Evolutionary conservation across 2,329 filamentous ascomycete genomes (phyloP).

Genomic region (Incumbomyces lentus): DNA sequence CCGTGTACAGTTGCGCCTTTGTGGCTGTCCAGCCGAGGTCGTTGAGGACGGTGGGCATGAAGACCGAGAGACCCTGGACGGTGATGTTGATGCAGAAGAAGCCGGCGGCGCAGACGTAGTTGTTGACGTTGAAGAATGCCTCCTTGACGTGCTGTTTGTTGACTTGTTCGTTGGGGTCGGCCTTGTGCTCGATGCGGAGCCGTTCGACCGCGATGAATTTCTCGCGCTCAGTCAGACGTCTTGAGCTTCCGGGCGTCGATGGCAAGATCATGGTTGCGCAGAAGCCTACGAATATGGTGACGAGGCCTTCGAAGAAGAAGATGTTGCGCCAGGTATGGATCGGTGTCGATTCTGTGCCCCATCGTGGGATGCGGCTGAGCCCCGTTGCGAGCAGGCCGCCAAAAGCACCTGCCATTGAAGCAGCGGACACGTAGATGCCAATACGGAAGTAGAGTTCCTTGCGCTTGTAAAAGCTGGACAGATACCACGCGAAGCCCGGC

Average conservation of each 20-base stretch:
- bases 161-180: slow-evolving; percentile 15
- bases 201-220: slow-evolving; percentile 25
- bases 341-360: slow-evolving; percentile 46
- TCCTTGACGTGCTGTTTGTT: slow-evolving; percentile 15
- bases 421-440: slow-evolving; percentile 45
- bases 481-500: slow-evolving; percentile 35
- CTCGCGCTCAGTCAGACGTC: slow-evolving; percentile 4
- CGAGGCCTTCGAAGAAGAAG: slow-evolving; percentile 56
- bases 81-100: slow-evolving; percentile 55
- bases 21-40: slow-evolving; percentile 60
- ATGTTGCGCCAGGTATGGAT: slow-evolving; percentile 50
- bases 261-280: slow-evolving; percentile 43
- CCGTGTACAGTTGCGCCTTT: slow-evolving; percentile 60
- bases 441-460: slow-evolving; percentile 47
- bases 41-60: slow-evolving; percentile 52
- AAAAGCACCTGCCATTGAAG: slow-evolving; percentile 68
- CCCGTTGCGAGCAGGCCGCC: slow-evolving; percentile 58
- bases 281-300: slow-evolving; percentile 45
- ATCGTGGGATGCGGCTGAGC: slow-evolving; percentile 41
- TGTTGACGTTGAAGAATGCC: slow-evolving; percentile 20
- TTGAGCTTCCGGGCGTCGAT: slow-evolving; percentile 10
- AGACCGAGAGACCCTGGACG: slow-evolving; percentile 55
- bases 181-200: slow-evolving; percentile 1
- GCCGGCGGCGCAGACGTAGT: slow-evolving; percentile 20
- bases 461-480: slow-evolving; percentile 52